Evolutionary conservation across 2,329 filamentous ascomycete genomes (phyloP).

Genomic region (Stagonosporopsis cucurbitacearum): DNA sequence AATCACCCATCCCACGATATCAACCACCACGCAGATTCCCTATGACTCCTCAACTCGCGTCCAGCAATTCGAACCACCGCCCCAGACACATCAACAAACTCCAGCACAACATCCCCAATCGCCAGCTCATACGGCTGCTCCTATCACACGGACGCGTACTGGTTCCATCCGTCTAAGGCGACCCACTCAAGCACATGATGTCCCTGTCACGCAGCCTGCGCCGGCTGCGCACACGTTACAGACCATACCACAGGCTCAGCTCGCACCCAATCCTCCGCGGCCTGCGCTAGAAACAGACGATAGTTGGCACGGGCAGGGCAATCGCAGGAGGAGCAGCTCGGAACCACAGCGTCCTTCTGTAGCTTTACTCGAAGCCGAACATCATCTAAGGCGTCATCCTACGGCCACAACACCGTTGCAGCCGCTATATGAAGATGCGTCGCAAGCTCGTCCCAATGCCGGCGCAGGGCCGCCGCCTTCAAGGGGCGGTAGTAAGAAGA

Average conservation of each 20-base stretch:
- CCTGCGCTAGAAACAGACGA: slow-evolving; percentile 15
- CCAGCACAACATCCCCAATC: slow-evolving; percentile 14
- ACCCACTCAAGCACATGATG: slow-evolving; percentile 19
- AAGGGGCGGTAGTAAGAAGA: slow-evolving; percentile 16
- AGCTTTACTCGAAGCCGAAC: slow-evolving; percentile 32
- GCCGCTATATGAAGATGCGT: slow-evolving; percentile 41
- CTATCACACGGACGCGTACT: slow-evolving; percentile 18
- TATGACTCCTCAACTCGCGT: background rate
- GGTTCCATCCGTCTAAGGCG: slow-evolving; percentile 41
- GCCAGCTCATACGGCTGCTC: slow-evolving; percentile 19
- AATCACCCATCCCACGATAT: slow-evolving; percentile 37
- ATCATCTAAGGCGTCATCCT: slow-evolving; percentile 35
- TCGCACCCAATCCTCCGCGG: slow-evolving; percentile 2
- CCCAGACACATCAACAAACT: background rate
- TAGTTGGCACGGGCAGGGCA: slow-evolving; percentile 27
- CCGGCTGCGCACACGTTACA: slow-evolving; percentile 11
- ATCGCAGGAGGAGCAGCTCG: slow-evolving; percentile 42
- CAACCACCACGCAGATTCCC: slow-evolving; percentile 33
- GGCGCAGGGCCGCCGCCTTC: slow-evolving; percentile 25
- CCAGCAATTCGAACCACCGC: background rate
- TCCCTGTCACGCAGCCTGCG: slow-evolving; percentile 7
- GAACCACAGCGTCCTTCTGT: slow-evolving; percentile 40
- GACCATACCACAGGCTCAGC: slow-evolving; percentile 12
- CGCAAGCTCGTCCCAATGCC: slow-evolving; percentile 14
- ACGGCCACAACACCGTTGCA: slow-evolving; percentile 39